phyloP scores from a whole-genome alignment of 495 filamentous ascomycete genomes.

The Aspergillus panamensis region DNA sequence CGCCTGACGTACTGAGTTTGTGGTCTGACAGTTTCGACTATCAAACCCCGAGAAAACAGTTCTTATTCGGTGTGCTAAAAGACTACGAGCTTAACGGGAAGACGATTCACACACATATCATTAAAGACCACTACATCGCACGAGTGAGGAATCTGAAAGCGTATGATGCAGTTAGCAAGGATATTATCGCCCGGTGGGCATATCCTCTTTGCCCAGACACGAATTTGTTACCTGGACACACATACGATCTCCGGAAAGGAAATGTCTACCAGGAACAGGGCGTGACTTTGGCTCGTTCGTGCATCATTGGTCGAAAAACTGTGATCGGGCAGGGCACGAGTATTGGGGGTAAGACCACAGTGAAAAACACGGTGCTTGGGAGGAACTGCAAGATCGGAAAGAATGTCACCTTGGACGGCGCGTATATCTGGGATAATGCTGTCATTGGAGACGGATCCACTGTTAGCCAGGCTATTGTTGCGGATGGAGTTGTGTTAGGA shows the following conservation, averaged over 20 bases:
- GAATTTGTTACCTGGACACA: slow-evolving; percentile 73
- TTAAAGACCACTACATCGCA: slow-evolving; percentile 72
- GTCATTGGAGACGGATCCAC: slow-evolving; percentile 67
- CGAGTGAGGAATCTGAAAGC: slow-evolving; percentile 80
- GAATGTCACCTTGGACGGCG: slow-evolving; percentile 71
- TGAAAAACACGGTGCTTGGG: slow-evolving; percentile 74
- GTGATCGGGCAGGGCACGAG: slow-evolving; percentile 74
- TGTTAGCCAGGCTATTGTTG: slow-evolving; percentile 73
- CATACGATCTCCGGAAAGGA: slow-evolving; percentile 63
- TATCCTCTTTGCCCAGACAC: slow-evolving; percentile 90
- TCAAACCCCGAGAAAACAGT: slow-evolving; percentile 80
- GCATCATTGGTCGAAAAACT: slow-evolving; percentile 58
- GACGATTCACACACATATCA: slow-evolving; percentile 86
- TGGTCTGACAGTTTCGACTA: slow-evolving; percentile 99
- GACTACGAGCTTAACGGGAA: slow-evolving; percentile 96
- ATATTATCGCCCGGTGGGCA: slow-evolving; percentile 85
- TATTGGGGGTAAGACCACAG: slow-evolving; percentile 65
- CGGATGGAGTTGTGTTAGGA: slow-evolving; percentile 64
- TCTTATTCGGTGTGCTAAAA: slow-evolving; percentile 86
- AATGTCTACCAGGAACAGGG: slow-evolving; percentile 68
- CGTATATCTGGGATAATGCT: slow-evolving; percentile 88
- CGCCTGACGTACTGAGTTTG: slow-evolving; percentile 85
- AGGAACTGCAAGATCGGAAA: slow-evolving; percentile 80
- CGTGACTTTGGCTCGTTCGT: slow-evolving; percentile 68
- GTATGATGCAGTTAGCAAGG: slow-evolving; percentile 86